A percentile compares a stretch with the other conserved stretches of the same genome.
These are phyloP conservation scores for Aspergillus uvarum DNA, from an alignment of 2,329 filamentous ascomycete species.

Conservation along the genomic window DNA sequence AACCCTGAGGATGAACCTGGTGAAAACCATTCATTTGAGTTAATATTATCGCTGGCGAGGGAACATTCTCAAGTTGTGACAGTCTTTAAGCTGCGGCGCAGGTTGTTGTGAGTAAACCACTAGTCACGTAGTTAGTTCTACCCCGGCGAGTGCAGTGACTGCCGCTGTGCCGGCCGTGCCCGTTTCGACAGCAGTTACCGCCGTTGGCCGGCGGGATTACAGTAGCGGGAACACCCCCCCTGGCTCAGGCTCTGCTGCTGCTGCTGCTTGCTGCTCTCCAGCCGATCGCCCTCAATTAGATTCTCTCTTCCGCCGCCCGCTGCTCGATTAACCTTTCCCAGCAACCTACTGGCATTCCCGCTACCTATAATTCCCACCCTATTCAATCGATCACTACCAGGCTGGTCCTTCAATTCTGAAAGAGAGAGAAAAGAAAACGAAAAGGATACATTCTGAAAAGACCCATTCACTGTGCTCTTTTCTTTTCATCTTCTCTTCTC, in stretches of 20 bases:
- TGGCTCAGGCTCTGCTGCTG: slow-evolving; percentile 3
- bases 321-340: slow-evolving; percentile 12
- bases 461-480: slow-evolving; percentile 8
- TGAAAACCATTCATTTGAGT: not conserved
- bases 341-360: slow-evolving; percentile 10
- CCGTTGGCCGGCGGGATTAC: slow-evolving; percentile 9
- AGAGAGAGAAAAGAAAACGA: not conserved
- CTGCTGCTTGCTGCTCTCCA: slow-evolving; percentile 2
- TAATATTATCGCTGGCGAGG: not conserved
- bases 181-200: slow-evolving; percentile 7
- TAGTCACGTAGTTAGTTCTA: not conserved
- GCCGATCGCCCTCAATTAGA: slow-evolving; percentile 16
- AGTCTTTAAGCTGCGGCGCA: not conserved
- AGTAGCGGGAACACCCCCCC: not conserved
- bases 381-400: slow-evolving; percentile 13
- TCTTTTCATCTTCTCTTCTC: not conserved
- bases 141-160: not conserved
- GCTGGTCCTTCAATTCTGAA: slow-evolving; percentile 24
- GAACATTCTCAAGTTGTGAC: not conserved
- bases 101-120: not conserved
- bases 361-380: slow-evolving; percentile 2
- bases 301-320: slow-evolving; percentile 11
- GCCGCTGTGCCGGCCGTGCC: not conserved
- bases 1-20: not conserved
- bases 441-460: not conserved